Percentiles rank a stretch among this genome's conserved stretches.
Conservation (phyloP, 2,329 filamentous ascomycete species). For the Cadophora luteo-olivacea region DNA sequence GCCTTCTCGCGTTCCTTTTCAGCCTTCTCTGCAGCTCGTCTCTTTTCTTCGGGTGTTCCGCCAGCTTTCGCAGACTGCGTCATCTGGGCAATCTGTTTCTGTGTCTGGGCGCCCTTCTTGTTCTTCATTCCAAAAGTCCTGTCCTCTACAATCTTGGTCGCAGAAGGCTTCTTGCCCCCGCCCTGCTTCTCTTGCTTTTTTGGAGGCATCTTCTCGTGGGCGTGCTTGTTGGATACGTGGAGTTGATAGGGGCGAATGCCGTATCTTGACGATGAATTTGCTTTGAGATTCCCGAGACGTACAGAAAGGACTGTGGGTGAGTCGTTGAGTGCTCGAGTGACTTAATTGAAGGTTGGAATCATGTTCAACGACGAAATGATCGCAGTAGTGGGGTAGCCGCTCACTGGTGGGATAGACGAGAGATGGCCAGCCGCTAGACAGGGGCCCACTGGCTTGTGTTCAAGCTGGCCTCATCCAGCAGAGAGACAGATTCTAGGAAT, state of each 20-base stretch:
- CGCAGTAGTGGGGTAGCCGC: constrained; percentile 35
- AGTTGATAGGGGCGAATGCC: constrained; percentile 21
- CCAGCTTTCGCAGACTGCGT: constrained; percentile 74
- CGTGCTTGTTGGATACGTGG: not conserved
- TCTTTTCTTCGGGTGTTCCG: constrained; percentile 87
- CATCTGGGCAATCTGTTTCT: constrained; percentile 90
- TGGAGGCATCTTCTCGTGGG: constrained; percentile 68
- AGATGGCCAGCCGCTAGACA: constrained; percentile 29
- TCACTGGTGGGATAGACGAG: constrained; percentile 41
- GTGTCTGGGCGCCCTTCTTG: constrained; percentile 91
- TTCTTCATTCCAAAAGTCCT: constrained; percentile 99
- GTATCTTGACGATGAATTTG: not conserved
- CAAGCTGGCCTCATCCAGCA: constrained; percentile 44
- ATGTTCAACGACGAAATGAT: constrained; percentile 29
- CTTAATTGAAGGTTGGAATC: constrained; percentile 20
- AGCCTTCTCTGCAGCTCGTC: constrained; percentile 71
- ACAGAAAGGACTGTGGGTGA: constrained; percentile 43
- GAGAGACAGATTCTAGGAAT: constrained; percentile 19
- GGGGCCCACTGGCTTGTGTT: constrained; percentile 7
- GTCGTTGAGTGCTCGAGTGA: constrained; percentile 29
- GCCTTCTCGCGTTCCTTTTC: constrained; percentile 85
- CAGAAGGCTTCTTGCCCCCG: constrained; percentile 60
- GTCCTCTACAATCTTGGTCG: constrained; percentile 73
- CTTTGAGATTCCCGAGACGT: constrained; percentile 11
- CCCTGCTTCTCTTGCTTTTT: constrained; percentile 63